Conservation (phyloP, 768 basidiomycete species). For the Hortiboletus flavorubellus region DNA sequence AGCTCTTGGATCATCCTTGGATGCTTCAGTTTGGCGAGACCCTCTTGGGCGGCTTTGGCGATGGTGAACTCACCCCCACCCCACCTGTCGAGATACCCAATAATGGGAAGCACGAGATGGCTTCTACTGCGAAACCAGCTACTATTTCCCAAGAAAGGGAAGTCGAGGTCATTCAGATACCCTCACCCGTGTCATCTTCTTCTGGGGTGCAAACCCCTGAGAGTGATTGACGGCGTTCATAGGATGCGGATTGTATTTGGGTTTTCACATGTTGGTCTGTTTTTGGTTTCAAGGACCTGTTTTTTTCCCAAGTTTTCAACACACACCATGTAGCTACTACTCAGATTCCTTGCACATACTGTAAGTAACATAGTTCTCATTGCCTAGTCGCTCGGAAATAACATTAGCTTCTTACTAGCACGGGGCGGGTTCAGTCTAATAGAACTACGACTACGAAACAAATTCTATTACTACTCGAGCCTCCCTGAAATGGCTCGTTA, state of each 20-base stretch:
- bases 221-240: conserved; percentile 19
- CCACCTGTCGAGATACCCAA: conserved; percentile 44
- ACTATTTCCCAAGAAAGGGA: conserved; percentile 58
- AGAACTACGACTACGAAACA: too few species aligned
- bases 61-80: conserved; percentile 52
- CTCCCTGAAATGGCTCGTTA: too few species aligned
- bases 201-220: conserved; percentile 32
- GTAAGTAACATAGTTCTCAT: conserved; percentile 12
- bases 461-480: too few species aligned
- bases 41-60: conserved; percentile 62
- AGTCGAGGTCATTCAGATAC: conserved; percentile 49
- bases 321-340: conserved; percentile 20
- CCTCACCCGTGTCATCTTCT: conserved; percentile 50
- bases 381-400: not conserved
- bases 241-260: not conserved
- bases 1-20: conserved; percentile 89
- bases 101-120: conserved; percentile 48
- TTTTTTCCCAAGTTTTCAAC: not conserved
- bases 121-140: conserved; percentile 54
- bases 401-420: too few species aligned
- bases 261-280: not conserved
- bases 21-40: conserved; percentile 79
- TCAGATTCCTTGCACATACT: not conserved
- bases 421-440: too few species aligned
- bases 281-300: not conserved